Base-by-base conservation (phyloP, 352 stramenopile species). In the Phytophthora foliorum region DNA sequence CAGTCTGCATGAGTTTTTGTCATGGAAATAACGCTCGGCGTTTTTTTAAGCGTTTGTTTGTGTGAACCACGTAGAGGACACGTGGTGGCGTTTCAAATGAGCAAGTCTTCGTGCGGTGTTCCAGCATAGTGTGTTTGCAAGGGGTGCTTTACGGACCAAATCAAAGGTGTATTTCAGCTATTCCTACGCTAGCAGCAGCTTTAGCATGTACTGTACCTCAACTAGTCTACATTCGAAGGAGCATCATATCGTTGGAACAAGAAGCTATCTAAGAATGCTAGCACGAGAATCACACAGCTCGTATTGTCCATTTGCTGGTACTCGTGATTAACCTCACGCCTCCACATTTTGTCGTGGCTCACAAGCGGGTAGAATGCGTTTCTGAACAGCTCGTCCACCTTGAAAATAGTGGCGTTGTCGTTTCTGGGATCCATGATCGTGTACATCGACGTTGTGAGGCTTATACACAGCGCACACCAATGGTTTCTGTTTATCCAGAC, bases 241-340 rank as follows among this genome's bases (percentile, higher is more conserved):
- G 22, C 45, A 5, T 52, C 45, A 21, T 34, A 52, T 6, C 10
- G 6, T 9, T 52, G 22, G 45, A 21, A 52, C 6, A 52, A 11
- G 9, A 21, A 52, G 45, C 45, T 36, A 10, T 52, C 45, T 6
- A 52, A 31, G 6, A 52, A 52, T 0, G 22, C 16, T 27, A 52
- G 17, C 7, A 34, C 45, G 5, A 29, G 17, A 21, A 34, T 1
- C 9, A 13, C 46, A 6, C 46, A 53, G 25, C 46, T 53, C 14
- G 24, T 53, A 11, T 13, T 16, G 14, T 53, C 46, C 24, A 53
- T 53, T 38, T 53, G 46, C 46, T 53, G 46, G 16, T 24, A 53
- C 0, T 38, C 24, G 0, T 14, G 46, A 19, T 34, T 53, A 4
- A 31, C 8, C 1, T 38, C 27, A 0, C 46, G 24, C 13, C 10